phyloP scores from a whole-genome alignment of 2,329 filamentous ascomycete genomes.

The Didymella pinodella region DNA sequence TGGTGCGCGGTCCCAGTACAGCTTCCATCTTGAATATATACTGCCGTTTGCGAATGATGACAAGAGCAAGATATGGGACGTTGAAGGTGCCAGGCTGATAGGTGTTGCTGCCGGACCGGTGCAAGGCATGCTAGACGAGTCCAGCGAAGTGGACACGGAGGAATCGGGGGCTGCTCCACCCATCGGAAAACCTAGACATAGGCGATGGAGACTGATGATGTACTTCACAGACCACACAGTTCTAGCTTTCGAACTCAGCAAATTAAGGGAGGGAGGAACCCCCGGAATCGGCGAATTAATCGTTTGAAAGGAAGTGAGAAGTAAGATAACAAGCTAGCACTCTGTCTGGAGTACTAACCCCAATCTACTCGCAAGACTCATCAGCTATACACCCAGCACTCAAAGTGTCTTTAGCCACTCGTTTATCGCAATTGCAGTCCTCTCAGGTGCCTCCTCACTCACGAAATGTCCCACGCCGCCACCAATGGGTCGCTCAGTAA shows the following conservation, averaged over 20 bases:
- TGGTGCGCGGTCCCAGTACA: conserved; percentile 47
- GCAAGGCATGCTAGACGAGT: conserved; percentile 55
- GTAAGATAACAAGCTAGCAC: background rate
- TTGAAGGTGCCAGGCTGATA: conserved; percentile 58
- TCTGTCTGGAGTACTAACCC: background rate
- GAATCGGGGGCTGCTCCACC: background rate
- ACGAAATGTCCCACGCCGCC: conserved; percentile 65
- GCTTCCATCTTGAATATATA: conserved; percentile 65
- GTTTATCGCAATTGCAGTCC: conserved; percentile 53
- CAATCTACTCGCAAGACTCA: background rate
- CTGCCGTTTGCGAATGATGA: conserved; percentile 55
- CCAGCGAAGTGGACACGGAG: conserved; percentile 45
- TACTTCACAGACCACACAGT: conserved; percentile 76
- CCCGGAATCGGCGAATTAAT: conserved; percentile 36
- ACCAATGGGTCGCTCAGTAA: conserved; percentile 58
- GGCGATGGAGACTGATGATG: conserved; percentile 72
- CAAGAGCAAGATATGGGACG: conserved; percentile 17
- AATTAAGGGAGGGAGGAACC: conserved; percentile 21
- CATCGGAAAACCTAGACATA: no score
- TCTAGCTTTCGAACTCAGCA: conserved; percentile 71
- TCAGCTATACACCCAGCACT: background rate
- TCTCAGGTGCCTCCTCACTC: conserved; percentile 61
- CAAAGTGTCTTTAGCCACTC: conserved; percentile 27
- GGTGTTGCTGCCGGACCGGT: conserved; percentile 74
- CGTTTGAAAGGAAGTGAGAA: conserved; percentile 23